phyloP scores from a whole-genome alignment of 495 filamentous ascomycete species.

The Aspergillus affinis region DNA sequence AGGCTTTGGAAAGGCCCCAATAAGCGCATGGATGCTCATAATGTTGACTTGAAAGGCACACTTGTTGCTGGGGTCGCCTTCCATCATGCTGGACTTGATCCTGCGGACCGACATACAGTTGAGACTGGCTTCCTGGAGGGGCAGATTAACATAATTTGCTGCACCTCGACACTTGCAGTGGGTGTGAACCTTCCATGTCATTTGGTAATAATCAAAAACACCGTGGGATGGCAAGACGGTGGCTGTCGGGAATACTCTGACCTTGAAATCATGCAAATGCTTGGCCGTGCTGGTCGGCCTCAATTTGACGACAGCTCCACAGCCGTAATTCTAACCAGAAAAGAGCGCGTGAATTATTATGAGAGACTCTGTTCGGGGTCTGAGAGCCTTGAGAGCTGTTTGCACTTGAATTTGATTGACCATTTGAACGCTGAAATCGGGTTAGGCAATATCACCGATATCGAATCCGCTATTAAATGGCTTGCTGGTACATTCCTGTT shows the following conservation, averaged over 20 bases:
- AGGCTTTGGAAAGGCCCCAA: conserved; percentile 69
- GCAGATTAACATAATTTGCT: conserved; percentile 85
- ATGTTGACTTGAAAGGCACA: conserved; percentile 65
- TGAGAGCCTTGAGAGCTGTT: conserved; percentile 80
- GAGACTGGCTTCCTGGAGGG: conserved; percentile 75
- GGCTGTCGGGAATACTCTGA: conserved; percentile 78
- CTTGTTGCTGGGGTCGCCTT: conserved; percentile 78
- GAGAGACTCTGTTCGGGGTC: conserved; percentile 81
- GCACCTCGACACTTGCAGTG: conserved; percentile 90
- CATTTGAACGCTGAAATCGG: conserved; percentile 94
- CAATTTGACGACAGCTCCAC: conserved; percentile 87
- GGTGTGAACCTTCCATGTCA: conserved; percentile 94
- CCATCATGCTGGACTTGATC: conserved; percentile 86
- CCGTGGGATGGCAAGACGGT: conserved; percentile 66
- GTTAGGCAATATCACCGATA: conserved; percentile 71
- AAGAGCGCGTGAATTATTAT: conserved; percentile 67
- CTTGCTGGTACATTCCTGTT: conserved; percentile 84
- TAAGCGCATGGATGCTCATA: conserved; percentile 52
- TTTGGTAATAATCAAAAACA: conserved; percentile 91
- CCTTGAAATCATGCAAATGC: conserved; percentile 97
- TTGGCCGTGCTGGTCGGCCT: conserved; percentile 87
- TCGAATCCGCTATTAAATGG: conserved; percentile 77
- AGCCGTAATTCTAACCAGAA: conserved; percentile 83
- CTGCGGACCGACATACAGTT: conserved; percentile 65
- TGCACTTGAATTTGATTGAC: conserved; percentile 86